phyloP scores from a whole-genome alignment of 75 land plant species.

The Adiantum capillusveneris region DNA sequence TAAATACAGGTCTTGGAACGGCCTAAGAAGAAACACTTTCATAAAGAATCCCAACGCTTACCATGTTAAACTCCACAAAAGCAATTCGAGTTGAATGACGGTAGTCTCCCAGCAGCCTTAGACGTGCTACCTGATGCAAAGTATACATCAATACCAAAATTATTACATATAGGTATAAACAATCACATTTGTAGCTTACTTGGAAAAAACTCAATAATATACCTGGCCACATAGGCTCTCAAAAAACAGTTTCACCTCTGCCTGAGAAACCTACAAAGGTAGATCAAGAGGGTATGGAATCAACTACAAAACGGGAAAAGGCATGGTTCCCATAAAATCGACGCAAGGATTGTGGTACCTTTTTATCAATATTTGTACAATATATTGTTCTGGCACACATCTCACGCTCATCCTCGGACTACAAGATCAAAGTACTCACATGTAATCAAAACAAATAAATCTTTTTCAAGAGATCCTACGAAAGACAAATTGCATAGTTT shows the following conservation, averaged over 20 bases:
- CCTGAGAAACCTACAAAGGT: constrained; percentile 63
- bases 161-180: constrained; percentile 1
- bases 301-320: too few relatives aligned
- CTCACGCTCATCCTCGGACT: constrained; percentile 83
- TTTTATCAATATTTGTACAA: constrained; percentile 87
- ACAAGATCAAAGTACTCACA: neutral
- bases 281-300: neutral
- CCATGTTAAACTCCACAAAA: constrained; percentile 83
- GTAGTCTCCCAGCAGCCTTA: constrained; percentile 89
- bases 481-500: too few relatives aligned
- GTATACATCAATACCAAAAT: constrained; percentile 1
- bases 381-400: constrained; percentile 89
- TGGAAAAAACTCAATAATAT: constrained; percentile 2
- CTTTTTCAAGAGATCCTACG: too few relatives aligned
- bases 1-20: too few relatives aligned
- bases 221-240: constrained; percentile 92
- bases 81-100: constrained; percentile 94
- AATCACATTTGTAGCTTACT: neutral
- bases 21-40: too few relatives aligned
- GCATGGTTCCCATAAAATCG: too few relatives aligned
- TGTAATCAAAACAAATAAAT: too few relatives aligned
- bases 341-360: constrained; percentile 23
- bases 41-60: constrained; percentile 17
- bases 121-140: constrained; percentile 55
- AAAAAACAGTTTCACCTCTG: constrained; percentile 90